phyloP scores from a whole-genome alignment of 345 rosid genomes.

The Raphanus sativus region DNA sequence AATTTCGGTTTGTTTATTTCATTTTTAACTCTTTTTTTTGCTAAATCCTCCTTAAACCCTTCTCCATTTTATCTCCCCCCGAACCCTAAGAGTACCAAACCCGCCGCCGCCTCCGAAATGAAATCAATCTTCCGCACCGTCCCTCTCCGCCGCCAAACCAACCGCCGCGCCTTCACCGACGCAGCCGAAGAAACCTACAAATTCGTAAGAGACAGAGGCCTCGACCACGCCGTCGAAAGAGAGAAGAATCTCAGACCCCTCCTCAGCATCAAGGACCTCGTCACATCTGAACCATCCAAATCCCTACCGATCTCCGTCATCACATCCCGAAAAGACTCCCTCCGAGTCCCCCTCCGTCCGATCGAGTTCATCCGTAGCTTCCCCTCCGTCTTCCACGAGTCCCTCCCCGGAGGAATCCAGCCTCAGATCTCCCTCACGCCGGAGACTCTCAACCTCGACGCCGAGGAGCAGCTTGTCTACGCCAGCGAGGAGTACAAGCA shows the following conservation, averaged over 20 bases:
- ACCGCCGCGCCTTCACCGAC: constrained; percentile 38
- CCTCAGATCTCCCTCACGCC: constrained; percentile 85
- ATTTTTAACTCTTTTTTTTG: background rate
- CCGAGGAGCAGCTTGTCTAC: constrained; percentile 83
- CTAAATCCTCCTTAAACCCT: constrained; percentile 40
- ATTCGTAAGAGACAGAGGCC: constrained; percentile 84
- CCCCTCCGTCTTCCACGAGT: constrained; percentile 74
- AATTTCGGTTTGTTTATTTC: background rate
- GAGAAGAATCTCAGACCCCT: constrained; percentile 76
- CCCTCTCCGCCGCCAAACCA: constrained; percentile 28
- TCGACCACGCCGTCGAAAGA: constrained; percentile 89
- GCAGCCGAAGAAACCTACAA: constrained; percentile 41
- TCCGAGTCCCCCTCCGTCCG: constrained; percentile 74
- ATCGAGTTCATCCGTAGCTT: constrained; percentile 78
- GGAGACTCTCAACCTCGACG: constrained; percentile 69
- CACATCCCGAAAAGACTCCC: constrained; percentile 50
- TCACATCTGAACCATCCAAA: constrained; percentile 81
- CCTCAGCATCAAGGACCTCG: constrained; percentile 64
- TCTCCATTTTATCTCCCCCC: background rate
- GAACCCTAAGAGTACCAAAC: constrained; percentile 3
- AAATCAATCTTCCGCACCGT: constrained; percentile 36
- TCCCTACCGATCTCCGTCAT: constrained; percentile 75
- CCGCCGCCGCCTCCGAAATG: constrained; percentile 34
- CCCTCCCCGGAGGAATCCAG: constrained; percentile 67
- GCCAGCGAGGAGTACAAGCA: constrained; percentile 63